Conservation (phyloP, 2,329 filamentous ascomycete genomes). For the Pseudogymnoascus sp. region DNA sequence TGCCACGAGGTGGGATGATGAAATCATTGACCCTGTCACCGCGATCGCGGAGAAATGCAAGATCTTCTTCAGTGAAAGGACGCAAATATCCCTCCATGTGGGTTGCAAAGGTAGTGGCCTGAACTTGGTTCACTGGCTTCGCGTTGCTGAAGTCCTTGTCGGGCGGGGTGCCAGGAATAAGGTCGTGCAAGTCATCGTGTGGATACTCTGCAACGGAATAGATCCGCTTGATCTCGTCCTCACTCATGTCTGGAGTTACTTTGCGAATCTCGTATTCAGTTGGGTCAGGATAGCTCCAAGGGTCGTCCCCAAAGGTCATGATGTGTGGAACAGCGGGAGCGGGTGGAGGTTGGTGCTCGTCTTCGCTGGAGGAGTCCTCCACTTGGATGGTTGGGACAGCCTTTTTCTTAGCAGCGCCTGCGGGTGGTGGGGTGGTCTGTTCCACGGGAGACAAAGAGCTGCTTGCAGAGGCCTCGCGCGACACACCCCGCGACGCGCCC, state of each 20-base stretch:
- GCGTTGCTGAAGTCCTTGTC: constrained; percentile 94
- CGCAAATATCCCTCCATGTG: constrained; percentile 91
- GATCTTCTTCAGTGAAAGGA: constrained; percentile 83
- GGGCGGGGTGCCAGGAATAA: constrained; percentile 82
- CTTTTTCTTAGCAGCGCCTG: constrained; percentile 55
- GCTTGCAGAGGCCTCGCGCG: constrained; percentile 44
- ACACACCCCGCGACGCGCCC: constrained; percentile 23
- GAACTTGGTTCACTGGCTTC: constrained; percentile 90
- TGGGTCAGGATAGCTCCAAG: constrained; percentile 82
- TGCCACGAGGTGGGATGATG: constrained; percentile 75
- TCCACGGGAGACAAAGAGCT: constrained; percentile 51
- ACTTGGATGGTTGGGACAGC: constrained; percentile 40
- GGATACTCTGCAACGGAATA: constrained; percentile 84
- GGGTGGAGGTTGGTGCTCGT: constrained; percentile 52
- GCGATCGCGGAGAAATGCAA: constrained; percentile 84
- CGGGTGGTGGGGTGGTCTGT: constrained; percentile 37
- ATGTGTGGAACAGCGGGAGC: constrained; percentile 56
- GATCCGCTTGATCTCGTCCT: constrained; percentile 80
- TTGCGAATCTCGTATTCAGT: constrained; percentile 89
- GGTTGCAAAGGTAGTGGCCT: constrained; percentile 83
- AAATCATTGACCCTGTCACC: constrained; percentile 81
- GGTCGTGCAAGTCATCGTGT: constrained; percentile 67
- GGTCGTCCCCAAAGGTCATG: constrained; percentile 84
- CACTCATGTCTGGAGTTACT: constrained; percentile 65
- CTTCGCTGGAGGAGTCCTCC: constrained; percentile 35